These are phyloP conservation scores for Botrytis porri DNA, from an alignment of 2,329 filamentous ascomycete species.

Conservation along the genomic window DNA sequence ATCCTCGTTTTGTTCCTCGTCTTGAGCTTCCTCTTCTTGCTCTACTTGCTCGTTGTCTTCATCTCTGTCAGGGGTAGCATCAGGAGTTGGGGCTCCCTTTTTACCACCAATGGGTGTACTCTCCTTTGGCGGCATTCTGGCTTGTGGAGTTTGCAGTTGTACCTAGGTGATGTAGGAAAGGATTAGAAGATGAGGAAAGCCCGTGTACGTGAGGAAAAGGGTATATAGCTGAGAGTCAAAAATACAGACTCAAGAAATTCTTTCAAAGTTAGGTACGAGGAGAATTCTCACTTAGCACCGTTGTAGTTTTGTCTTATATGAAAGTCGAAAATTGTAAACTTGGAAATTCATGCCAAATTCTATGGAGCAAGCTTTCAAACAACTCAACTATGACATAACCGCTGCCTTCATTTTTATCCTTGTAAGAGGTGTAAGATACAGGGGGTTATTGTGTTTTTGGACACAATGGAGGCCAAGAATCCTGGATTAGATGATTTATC, in stretches of 20 bases:
- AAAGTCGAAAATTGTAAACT: slow-evolving; percentile 1
- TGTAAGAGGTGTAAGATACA: slow-evolving; percentile 9
- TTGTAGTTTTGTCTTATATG: slow-evolving; percentile 17
- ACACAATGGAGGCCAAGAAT: not conserved
- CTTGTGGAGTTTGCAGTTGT: not conserved
- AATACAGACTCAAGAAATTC: not conserved
- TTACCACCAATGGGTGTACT: slow-evolving; percentile 18
- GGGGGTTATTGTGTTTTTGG: not conserved
- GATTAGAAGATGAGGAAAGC: not conserved
- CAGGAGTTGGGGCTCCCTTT: slow-evolving; percentile 7
- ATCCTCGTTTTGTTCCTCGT: slow-evolving; percentile 16
- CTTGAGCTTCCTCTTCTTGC: slow-evolving; percentile 17
- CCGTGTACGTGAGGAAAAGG: slow-evolving; percentile 1
- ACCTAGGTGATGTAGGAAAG: not conserved
- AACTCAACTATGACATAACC: slow-evolving; percentile 19
- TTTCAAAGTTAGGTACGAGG: not conserved
- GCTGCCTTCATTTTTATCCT: not conserved
- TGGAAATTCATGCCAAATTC: slow-evolving; percentile 15
- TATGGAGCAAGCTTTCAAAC: slow-evolving; percentile 15
- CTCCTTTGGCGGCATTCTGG: slow-evolving; percentile 14
- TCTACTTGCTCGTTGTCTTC: slow-evolving; percentile 6
- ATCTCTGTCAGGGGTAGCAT: slow-evolving; percentile 6
- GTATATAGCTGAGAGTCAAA: not conserved
- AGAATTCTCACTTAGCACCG: not conserved
- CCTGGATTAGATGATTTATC: not conserved